Conservation (phyloP, 2,329 filamentous ascomycete species). For the Colletotrichum nymphaeae region DNA sequence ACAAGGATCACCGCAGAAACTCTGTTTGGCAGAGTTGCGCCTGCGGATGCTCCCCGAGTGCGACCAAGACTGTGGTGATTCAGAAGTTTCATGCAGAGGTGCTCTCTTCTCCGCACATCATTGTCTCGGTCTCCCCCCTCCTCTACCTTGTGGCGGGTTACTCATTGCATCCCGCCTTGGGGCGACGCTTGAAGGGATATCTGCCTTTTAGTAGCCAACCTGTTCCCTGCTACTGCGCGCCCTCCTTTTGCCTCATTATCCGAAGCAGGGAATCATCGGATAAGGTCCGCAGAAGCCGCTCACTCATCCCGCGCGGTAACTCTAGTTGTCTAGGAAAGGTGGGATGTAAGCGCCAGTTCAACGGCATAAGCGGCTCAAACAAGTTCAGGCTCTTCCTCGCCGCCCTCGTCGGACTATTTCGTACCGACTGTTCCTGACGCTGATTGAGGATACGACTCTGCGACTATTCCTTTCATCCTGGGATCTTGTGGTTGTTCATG, state of each 20-base stretch:
- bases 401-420: background rate
- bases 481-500: background rate
- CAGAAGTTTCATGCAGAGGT: conserved; percentile 19
- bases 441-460: background rate
- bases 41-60: conserved; percentile 3
- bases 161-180: background rate
- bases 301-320: background rate
- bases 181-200: background rate
- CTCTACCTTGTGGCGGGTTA: background rate
- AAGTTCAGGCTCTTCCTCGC: background rate
- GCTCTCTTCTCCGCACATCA: background rate
- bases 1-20: conserved; percentile 22
- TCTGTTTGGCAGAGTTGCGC: background rate
- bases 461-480: background rate
- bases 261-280: background rate
- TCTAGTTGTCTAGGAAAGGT: background rate
- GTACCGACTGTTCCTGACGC: background rate
- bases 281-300: background rate
- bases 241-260: no score
- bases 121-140: background rate
- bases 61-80: conserved; percentile 5
- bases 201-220: background rate
- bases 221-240: background rate
- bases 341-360: background rate
- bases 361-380: background rate